Base-by-base conservation (phyloP, 129 eudicot genomes). In the Flaveria ramosissima region DNA sequence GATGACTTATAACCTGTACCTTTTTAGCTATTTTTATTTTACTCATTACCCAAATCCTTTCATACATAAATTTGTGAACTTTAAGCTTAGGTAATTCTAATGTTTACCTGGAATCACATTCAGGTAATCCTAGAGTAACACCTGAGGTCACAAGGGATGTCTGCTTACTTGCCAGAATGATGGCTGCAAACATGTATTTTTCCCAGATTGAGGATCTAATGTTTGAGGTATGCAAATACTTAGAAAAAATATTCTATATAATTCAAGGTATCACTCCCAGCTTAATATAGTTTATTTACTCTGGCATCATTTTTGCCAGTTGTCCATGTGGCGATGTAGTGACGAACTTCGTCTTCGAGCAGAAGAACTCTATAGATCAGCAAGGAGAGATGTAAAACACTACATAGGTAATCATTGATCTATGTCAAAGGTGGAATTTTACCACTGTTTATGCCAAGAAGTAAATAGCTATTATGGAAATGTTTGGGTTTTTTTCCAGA, bases 81-180 rank as follows among this genome's bases (percentile, higher is more conserved):
- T 27, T 24, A 9, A 26, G 23, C 68, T 61, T 21, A 20, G 15
- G 36, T 17, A 60, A 23, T 60, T 57, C 36, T 59, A 75, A 46
- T 9, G 3, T 39, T 23, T 52, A 36, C 74, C 45, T 78, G 52
- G 60, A 52, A 14, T 51, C 7, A 51, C 56, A 51, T 86, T 78
- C 82, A 90, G 98, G 97, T 64, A 93, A 93, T 78, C 98, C 97
- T 36, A 90, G 98, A 83, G 98, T 93, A 56, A 93, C 97, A 26
- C 98, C 98, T 52, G 98, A 93, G 87, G 97, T 93, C 39, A 93
- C 96, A 20, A 86, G 98, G 77, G 98, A 93, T 77, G 98, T 93
- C 2, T 93, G 98, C 89, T 88, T 93, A 80, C 85, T 93, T 86
- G 96, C 98, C 7, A 88, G 98, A 74, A 90, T 89, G 98, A 93